A percentile compares a stretch with the other conserved stretches of the same genome.
Evolutionary conservation across 73 alveolate genomes (phyloP).

Genomic region (Chromera velia): DNA sequence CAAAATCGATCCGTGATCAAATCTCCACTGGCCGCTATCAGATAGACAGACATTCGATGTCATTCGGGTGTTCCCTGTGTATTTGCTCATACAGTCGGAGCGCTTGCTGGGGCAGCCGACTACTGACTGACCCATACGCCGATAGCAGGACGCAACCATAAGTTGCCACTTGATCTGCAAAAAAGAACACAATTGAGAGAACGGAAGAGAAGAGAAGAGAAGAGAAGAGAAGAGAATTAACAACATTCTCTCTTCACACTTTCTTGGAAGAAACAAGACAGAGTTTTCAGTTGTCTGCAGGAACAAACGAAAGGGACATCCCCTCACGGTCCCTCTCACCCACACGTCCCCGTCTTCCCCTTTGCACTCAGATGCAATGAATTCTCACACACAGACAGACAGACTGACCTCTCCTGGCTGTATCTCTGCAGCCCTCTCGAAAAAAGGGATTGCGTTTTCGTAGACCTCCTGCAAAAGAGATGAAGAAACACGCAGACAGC

Average conservation of each 20-base stretch:
- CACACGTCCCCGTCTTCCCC: not conserved
- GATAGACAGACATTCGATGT: conserved; percentile 78
- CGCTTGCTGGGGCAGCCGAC: conserved; percentile 27
- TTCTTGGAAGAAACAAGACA: no score
- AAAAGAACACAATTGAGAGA: no score
- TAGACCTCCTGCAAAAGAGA: conserved; percentile 77
- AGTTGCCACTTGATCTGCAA: conserved; percentile 75
- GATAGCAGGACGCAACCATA: conserved; percentile 91
- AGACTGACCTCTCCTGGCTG: conserved; percentile 81
- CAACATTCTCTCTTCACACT: no score
- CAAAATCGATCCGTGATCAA: no score
- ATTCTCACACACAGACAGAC: not conserved
- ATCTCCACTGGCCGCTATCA: no score
- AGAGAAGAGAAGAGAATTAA: no score
- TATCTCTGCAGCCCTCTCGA: conserved; percentile 92
- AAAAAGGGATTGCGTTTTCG: conserved; percentile 91
- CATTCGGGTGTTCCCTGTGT: conserved; percentile 73
- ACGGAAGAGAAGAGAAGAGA: no score
- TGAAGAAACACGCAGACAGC: no score
- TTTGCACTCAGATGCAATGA: not conserved
- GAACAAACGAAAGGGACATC: no score
- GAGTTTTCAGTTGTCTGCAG: no score
- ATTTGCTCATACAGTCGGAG: conserved; percentile 58
- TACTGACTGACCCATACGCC: conserved; percentile 62
- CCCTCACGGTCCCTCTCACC: not conserved